Percentiles rank a stretch among this genome's conserved stretches.
Evolutionary conservation across 2,329 filamentous ascomycete species (phyloP).

Genomic region (Cercospora brassicicola): DNA sequence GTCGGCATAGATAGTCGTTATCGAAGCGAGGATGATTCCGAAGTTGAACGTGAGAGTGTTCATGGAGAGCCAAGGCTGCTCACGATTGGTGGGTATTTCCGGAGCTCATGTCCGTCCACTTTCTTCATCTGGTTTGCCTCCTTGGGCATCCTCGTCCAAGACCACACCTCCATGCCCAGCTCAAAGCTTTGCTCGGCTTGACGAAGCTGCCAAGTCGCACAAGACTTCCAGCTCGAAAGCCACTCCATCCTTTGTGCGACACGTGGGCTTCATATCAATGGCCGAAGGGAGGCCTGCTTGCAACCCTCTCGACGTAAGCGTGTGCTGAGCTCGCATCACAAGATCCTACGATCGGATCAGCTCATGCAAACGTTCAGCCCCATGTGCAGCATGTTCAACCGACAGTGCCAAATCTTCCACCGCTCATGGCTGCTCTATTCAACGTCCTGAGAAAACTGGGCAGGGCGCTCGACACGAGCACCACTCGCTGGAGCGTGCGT

Average conservation of each 20-base stretch:
- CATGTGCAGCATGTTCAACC: not conserved
- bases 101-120: not conserved
- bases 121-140: not conserved
- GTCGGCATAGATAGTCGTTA: not conserved
- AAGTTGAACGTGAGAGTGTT: not conserved
- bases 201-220: constrained; percentile 7
- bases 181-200: constrained; percentile 2
- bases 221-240: not conserved
- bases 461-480: not conserved
- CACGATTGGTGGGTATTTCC: not conserved
- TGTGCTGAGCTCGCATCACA: not conserved
- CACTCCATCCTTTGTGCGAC: not conserved
- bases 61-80: not conserved
- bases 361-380: not conserved
- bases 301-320: not conserved
- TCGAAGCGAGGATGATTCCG: not conserved
- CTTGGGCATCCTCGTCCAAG: not conserved
- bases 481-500: not conserved
- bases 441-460: not conserved
- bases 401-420: not conserved
- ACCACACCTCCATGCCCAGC: not conserved
- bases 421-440: not conserved
- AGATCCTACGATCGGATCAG: not conserved
- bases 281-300: not conserved
- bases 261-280: not conserved